Evolutionary conservation across 2,329 filamentous ascomycete species (phyloP), one percentile per base, ranked within the genome.

Genomic region (Trichoderma polysporum): DNA sequence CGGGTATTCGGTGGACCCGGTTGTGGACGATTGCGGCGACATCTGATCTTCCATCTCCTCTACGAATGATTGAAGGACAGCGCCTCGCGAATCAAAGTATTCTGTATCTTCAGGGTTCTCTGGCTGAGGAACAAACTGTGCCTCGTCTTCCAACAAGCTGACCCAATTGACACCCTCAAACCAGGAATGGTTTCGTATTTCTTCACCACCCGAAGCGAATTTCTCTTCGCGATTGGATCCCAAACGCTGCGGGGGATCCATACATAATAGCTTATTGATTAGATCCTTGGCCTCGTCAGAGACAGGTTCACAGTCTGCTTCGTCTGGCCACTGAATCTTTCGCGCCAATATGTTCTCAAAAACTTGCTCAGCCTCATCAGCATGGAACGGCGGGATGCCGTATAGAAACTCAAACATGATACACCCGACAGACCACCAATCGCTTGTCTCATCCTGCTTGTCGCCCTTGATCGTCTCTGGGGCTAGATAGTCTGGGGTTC

Each of bases 391-490:
- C 0, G 95, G 95, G 67, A 92, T 90, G 1, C 95, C 95, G 74
- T 92, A 98, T 2, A 99, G 82, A 71, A 97, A 97, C 74, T 99
- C 95, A 74, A 97, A 99, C 78, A 98, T 82, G 72, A 99, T 98
- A 77, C 96, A 99, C 0, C 95, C 95, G n/a, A 99, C 85, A 25
- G 95, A 98, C 95, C 95, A 99, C 95, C 95, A 99, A 88, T 99
- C 95, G 76, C 95, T 98, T 71, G 94, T 95, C 78, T 98, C 94
- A 74, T 99, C 95, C 78, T 99, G 95, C 1, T 94, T 93, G 71
- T 93, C 89, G 58, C 96, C 95, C 71, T 93, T 94, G 75, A 99
- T 97, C 0, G 96, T 99, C 76, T 99, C 96, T 0, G 95, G 95
- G 0, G 95, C 95, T 15, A 99, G 86, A 76, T 99, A 99, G 77